Conservation (phyloP, 805 yeast genomes). For the Metschnikowia gruessii region DNA sequence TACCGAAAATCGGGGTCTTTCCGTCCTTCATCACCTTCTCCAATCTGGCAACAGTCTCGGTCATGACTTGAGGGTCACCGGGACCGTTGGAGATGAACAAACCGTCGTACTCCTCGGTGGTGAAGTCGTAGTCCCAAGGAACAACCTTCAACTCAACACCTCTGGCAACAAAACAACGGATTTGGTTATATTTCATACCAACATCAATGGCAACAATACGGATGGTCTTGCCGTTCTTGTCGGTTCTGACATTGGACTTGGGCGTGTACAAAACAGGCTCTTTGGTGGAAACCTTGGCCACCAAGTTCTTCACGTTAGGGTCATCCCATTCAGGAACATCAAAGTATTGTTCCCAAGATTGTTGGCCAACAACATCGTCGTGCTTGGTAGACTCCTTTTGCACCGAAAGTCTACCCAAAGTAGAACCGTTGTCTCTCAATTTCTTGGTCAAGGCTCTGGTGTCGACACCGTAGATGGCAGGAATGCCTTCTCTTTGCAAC, state of each 20-base stretch:
- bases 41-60: conserved; percentile 61
- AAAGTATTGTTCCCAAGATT: conserved; percentile 60
- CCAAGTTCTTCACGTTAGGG: conserved; percentile 89
- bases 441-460: conserved; percentile 92
- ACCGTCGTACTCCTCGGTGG: conserved; percentile 85
- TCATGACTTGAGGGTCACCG: conserved; percentile 93
- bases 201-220: conserved; percentile 91
- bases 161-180: conserved; percentile 91
- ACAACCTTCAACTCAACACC: conserved; percentile 96
- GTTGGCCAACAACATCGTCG: conserved; percentile 30
- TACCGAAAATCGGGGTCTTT: conserved; percentile 92
- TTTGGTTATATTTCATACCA: conserved; percentile 97
- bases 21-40: conserved; percentile 55
- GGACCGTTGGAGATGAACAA: conserved; percentile 97
- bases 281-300: conserved; percentile 81
- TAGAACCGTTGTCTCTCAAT: conserved; percentile 89
- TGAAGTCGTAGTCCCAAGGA: conserved; percentile 90
- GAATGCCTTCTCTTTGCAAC: conserved; percentile 88
- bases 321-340: conserved; percentile 86
- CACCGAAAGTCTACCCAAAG: conserved; percentile 81
- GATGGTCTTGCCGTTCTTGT: conserved; percentile 69
- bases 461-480: conserved; percentile 97
- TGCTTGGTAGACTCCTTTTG: conserved; percentile 42
- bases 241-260: conserved; percentile 49
- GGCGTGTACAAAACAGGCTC: conserved; percentile 79